These are phyloP conservation scores for Pseudocercospora fijiensis DNA, from an alignment of 2,329 filamentous ascomycete species.

Conservation along the genomic window DNA sequence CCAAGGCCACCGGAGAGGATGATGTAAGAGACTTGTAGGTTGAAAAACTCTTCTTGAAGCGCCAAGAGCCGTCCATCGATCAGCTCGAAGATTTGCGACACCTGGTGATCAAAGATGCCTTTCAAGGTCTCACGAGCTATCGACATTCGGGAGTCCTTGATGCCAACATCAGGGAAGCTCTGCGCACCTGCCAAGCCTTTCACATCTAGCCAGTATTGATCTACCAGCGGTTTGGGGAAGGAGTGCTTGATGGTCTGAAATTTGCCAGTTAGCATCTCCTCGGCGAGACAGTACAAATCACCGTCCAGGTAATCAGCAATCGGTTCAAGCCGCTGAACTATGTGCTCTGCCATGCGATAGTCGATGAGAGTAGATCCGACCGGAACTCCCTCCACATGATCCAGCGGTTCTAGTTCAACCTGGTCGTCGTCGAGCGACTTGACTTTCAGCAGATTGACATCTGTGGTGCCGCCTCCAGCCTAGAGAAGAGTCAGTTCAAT, in stretches of 20 bases:
- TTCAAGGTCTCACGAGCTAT: background rate
- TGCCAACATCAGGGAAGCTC: slow-evolving; percentile 18
- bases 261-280: slow-evolving; percentile 20
- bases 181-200: slow-evolving; percentile 14
- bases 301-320: slow-evolving; percentile 11
- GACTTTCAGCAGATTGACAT: slow-evolving; percentile 24
- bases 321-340: slow-evolving; percentile 12
- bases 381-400: slow-evolving; percentile 21
- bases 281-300: slow-evolving; percentile 5
- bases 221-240: slow-evolving; percentile 17
- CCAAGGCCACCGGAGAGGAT: slow-evolving; percentile 26
- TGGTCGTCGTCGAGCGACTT: slow-evolving; percentile 8
- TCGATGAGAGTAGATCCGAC: slow-evolving; percentile 28
- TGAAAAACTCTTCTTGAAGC: background rate
- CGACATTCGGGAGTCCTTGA: slow-evolving; percentile 20
- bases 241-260: slow-evolving; percentile 24
- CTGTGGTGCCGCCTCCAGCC: slow-evolving; percentile 28
- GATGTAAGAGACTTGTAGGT: slow-evolving; percentile 18
- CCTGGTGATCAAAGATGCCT: slow-evolving; percentile 18
- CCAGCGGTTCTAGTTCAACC: slow-evolving; percentile 22
- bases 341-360: slow-evolving; percentile 14
- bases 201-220: slow-evolving; percentile 17
- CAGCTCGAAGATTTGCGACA: slow-evolving; percentile 11
- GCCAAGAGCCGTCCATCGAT: slow-evolving; percentile 7
- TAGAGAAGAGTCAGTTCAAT: background rate